A percentile compares a stretch with the other conserved stretches of the same genome.
Evolutionary conservation across 1,284 basidiomycete genomes (phyloP).

Genomic region (Microbotryum scabiosae): DNA sequence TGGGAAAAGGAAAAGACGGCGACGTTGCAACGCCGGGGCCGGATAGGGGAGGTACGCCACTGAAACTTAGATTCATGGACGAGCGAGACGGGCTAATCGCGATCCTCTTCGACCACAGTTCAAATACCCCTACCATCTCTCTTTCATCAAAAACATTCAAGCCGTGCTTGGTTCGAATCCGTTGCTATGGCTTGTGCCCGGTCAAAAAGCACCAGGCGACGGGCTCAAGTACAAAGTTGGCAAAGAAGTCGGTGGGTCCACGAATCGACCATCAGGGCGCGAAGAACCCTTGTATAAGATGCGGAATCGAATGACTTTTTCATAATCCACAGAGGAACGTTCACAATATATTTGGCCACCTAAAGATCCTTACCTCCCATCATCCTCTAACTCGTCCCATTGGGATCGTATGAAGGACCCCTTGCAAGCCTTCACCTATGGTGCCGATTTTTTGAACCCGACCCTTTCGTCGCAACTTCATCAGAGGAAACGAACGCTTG

Average conservation of each 20-base stretch:
- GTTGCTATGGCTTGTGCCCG: constrained; percentile 74
- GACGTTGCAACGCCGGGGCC: constrained; percentile 71
- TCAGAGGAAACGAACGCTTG: background rate
- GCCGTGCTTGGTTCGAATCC: constrained; percentile 67
- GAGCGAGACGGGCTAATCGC: background rate
- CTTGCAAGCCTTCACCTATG: constrained; percentile 72
- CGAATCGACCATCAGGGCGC: constrained; percentile 7
- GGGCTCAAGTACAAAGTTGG: constrained; percentile 70
- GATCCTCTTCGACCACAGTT: constrained; percentile 45
- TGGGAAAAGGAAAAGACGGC: constrained; percentile 96
- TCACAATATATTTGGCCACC: constrained; percentile 48
- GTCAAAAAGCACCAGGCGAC: constrained; percentile 51
- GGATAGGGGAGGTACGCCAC: constrained; percentile 62
- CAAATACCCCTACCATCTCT: constrained; percentile 86
- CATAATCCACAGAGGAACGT: constrained; percentile 36
- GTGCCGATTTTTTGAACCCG: constrained; percentile 46
- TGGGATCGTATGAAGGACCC: constrained; percentile 38
- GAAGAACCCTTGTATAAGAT: constrained; percentile 5
- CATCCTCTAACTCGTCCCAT: constrained; percentile 5
- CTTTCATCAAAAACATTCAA: constrained; percentile 59
- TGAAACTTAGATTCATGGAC: background rate
- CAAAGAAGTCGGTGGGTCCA: constrained; percentile 68
- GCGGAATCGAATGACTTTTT: constrained; percentile 11
- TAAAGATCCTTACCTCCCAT: constrained; percentile 41
- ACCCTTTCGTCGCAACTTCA: background rate